phyloP scores from a whole-genome alignment of 495 filamentous ascomycete species.

The Penicillium argentinense region DNA sequence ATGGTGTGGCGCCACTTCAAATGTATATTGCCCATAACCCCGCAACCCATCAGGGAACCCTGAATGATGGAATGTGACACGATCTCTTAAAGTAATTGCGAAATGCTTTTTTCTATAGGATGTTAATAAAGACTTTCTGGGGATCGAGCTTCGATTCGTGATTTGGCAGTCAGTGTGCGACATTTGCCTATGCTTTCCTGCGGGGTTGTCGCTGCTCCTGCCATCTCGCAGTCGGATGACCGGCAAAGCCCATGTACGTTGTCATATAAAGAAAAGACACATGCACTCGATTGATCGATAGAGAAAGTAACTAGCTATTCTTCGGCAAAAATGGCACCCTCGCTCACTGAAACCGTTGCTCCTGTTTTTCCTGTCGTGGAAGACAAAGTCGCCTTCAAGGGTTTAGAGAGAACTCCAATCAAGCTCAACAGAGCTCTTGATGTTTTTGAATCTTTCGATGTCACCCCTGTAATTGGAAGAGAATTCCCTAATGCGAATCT shows the following conservation, averaged over 20 bases:
- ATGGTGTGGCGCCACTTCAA: slow-evolving; percentile 9
- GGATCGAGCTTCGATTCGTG: background rate
- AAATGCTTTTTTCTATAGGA: background rate
- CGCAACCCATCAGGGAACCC: background rate
- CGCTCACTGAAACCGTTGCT: slow-evolving; percentile 17
- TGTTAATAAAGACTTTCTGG: background rate
- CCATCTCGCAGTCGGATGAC: slow-evolving; percentile 7
- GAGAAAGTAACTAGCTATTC: background rate
- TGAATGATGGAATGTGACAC: slow-evolving; percentile 9
- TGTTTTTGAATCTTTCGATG: slow-evolving; percentile 58
- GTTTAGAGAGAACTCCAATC: slow-evolving; percentile 39
- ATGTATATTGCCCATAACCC: slow-evolving; percentile 1
- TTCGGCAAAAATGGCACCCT: slow-evolving; percentile 23
- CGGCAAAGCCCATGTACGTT: slow-evolving; percentile 4
- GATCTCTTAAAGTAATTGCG: slow-evolving; percentile 5
- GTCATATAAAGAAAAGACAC: slow-evolving; percentile 15
- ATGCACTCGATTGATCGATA: too few species aligned
- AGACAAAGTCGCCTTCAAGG: slow-evolving; percentile 14
- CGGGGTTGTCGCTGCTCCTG: background rate
- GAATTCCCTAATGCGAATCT: slow-evolving; percentile 63
- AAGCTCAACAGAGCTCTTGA: slow-evolving; percentile 55
- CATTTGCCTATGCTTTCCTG: slow-evolving; percentile 3
- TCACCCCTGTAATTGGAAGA: slow-evolving; percentile 66
- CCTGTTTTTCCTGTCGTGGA: slow-evolving; percentile 20
- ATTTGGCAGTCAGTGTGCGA: slow-evolving; percentile 4